Base-by-base conservation (phyloP, 164 flowering plant species). In the Dillenia suffruticosa region DNA sequence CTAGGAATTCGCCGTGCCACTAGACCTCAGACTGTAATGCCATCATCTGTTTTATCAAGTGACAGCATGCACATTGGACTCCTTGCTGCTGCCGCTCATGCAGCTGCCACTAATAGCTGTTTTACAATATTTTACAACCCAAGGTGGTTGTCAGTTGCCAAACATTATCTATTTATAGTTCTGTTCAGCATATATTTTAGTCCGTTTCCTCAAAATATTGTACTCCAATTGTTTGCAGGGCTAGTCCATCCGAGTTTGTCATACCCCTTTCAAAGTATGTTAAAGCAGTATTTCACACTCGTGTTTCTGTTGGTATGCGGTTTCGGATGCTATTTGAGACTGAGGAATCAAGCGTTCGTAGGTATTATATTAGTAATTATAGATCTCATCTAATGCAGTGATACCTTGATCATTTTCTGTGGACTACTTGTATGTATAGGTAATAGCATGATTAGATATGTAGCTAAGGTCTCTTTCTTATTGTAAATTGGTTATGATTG, bases 11-110 rank as follows among this genome's bases (percentile, higher is more conserved):
- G 96, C n/a, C 88, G 92, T 56, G 94, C 94, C 22, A 82, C 58
- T 68, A 81, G 96, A 49, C 90, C 94, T 12, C 96, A 90, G 73
- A 90, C 94, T 26, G 90, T 84, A 64, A 83, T 90, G 88, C 96
- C 96, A 46, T 90, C 96, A 24, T 90, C 96, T 43, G 96, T 90
- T 67, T 67, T 90, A 62, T 90, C 96, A n/a, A 87, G 92, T 67
- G 94, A 90, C 59, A 88, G 96, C 72, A 90, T 90, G 96, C 96
- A 88, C 72, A 84, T 90, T 54, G 96, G 96, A 55, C 89, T 90
- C 52, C 94, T 90, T 68, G 94, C 94, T 63, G 94, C 96, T 58
- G 96, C 96, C 49, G 96, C 96, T 54, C 96, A 90, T 79, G 96
- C 96, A 59, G 88, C 96, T 56, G 83, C 92, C 10, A 90, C 96